These are phyloP conservation scores for Dictyostelium brefeldianum DNA, from an alignment of 78 protist species.

Conservation along the genomic window DNA sequence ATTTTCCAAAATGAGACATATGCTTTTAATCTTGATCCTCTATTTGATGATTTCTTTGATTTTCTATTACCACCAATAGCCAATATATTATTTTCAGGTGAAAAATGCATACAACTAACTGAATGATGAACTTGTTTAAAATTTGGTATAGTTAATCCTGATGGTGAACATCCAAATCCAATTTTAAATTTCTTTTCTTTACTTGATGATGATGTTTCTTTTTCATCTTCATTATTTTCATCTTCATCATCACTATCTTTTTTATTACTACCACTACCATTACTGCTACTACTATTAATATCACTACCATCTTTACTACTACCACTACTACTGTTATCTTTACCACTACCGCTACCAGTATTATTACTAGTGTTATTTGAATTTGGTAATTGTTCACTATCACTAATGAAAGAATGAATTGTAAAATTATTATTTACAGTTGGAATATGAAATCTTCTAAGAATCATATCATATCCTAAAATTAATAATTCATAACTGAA, in stretches of 20 bases:
- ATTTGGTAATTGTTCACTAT: conserved; percentile 14
- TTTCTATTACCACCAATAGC: conserved; percentile 73
- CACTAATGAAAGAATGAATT: conserved; percentile 35
- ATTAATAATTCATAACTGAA: conserved; percentile 48
- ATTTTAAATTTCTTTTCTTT: background rate
- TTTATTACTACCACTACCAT: background rate
- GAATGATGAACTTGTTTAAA: conserved; percentile 57
- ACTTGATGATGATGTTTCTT: background rate
- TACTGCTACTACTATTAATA: background rate
- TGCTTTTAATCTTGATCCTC: conserved; percentile 19
- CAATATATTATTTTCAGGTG: conserved; percentile 34
- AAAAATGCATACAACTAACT: conserved; percentile 60
- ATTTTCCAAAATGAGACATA: conserved; percentile 73
- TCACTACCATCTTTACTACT: too few species aligned
- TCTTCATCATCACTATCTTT: background rate
- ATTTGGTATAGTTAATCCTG: conserved; percentile 4
- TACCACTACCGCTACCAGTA: background rate
- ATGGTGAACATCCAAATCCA: conserved; percentile 39
- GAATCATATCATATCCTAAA: conserved; percentile 73
- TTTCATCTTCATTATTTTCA: background rate
- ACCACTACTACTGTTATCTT: background rate
- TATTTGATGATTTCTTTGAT: conserved; percentile 21
- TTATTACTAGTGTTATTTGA: background rate
- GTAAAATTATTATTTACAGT: conserved; percentile 11
- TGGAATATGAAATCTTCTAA: conserved; percentile 66